These are phyloP conservation scores for Kickxella alabastrina DNA, from an alignment of 192 early-diverging fungal species.

Conservation along the genomic window DNA sequence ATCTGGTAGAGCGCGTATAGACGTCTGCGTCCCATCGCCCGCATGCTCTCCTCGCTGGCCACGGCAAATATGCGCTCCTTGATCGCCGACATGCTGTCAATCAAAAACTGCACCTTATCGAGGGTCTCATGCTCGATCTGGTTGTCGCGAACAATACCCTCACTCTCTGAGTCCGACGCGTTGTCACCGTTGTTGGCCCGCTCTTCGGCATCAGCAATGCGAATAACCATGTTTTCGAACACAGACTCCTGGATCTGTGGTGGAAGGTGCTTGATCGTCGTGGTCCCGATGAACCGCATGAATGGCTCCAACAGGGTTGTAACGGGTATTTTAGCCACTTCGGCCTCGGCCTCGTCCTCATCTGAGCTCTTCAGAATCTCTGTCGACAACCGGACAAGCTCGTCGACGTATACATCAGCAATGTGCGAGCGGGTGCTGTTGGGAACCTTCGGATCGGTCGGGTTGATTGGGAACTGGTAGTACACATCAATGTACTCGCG, in stretches of 20 bases:
- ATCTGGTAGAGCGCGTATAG: conserved; percentile 42
- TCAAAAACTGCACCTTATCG: conserved; percentile 31
- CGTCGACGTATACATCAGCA: conserved; percentile 44
- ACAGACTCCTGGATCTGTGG: conserved; percentile 34
- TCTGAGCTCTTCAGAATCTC: conserved; percentile 10
- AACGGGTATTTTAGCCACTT: conserved; percentile 28
- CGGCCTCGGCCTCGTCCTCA: conserved; percentile 6
- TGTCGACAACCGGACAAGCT: conserved; percentile 31
- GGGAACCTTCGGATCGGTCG: conserved; percentile 35
- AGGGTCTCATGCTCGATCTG: conserved; percentile 31
- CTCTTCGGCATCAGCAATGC: conserved; percentile 49
- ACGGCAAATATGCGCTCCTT: conserved; percentile 38
- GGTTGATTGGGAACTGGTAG: conserved; percentile 17
- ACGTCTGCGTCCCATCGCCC: conserved; percentile 34
- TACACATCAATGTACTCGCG: conserved; percentile 19
- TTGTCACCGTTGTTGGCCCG: conserved; percentile 5
- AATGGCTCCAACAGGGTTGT: conserved; percentile 40
- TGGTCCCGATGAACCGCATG: conserved; percentile 36
- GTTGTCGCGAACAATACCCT: conserved; percentile 21
- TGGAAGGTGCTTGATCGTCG: conserved; percentile 37
- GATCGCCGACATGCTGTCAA: conserved; percentile 34
- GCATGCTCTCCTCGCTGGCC: conserved; percentile 20
- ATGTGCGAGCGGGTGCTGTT: conserved; percentile 40
- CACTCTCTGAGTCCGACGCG: neutral
- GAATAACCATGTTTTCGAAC: conserved; percentile 44